A percentile compares a stretch with the other conserved stretches of the same genome.
Conservation (phyloP, 805 yeast genomes). For the Barnettozyma californica region DNA sequence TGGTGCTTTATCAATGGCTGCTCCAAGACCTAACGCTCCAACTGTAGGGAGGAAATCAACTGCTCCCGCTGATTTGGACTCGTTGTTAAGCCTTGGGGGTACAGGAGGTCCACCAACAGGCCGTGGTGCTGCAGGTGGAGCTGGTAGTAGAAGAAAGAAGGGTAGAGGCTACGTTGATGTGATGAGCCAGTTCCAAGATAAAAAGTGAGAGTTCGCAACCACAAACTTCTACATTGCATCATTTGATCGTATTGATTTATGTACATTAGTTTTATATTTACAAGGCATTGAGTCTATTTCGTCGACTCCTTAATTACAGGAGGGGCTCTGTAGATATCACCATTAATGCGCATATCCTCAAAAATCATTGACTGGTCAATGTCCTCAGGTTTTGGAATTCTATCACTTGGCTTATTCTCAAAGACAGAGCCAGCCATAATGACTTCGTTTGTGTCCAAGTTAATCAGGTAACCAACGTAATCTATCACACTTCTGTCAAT, state of each 20-base stretch:
- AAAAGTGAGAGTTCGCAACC: slow-evolving; percentile 1
- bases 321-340: slow-evolving; percentile 31
- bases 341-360: slow-evolving; percentile 29
- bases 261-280: slow-evolving; percentile 9
- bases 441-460: slow-evolving; percentile 52
- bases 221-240: background rate
- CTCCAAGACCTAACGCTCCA: slow-evolving; percentile 2
- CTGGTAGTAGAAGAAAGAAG: slow-evolving; percentile 34
- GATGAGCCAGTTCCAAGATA: slow-evolving; percentile 31
- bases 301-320: slow-evolving; percentile 10
- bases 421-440: slow-evolving; percentile 63
- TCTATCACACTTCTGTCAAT: slow-evolving; percentile 53
- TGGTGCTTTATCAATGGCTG: slow-evolving; percentile 5
- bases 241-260: background rate
- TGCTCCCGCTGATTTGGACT: slow-evolving; percentile 36
- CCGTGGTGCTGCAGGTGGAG: slow-evolving; percentile 14
- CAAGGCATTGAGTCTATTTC: slow-evolving; percentile 3
- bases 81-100: slow-evolving; percentile 35
- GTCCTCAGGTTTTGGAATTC: slow-evolving; percentile 29
- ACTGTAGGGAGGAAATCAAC: slow-evolving; percentile 16
- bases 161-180: slow-evolving; percentile 67
- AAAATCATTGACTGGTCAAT: slow-evolving; percentile 23
- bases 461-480: slow-evolving; percentile 55
- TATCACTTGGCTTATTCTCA: slow-evolving; percentile 45
- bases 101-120: slow-evolving; percentile 6